A percentile compares a stretch with the other conserved stretches of the same genome.
Conservation (phyloP, 768 basidiomycete genomes). For the Hypholoma sublateritium region DNA sequence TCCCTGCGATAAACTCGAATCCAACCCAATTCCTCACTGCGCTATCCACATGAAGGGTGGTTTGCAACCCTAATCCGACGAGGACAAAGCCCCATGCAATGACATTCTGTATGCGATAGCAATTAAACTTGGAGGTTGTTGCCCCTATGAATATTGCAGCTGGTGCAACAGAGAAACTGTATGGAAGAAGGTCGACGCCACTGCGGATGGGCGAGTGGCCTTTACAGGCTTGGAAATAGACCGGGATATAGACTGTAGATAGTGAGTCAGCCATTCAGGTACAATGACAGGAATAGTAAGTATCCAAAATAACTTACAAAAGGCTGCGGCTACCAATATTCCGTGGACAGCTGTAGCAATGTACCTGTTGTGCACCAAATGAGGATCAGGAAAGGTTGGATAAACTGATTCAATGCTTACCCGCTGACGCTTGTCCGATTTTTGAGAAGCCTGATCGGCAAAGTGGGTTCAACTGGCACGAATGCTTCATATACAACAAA, state of each 20-base stretch:
- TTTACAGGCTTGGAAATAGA: constrained; percentile 47
- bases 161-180: constrained; percentile 23
- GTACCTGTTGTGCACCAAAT: neutral
- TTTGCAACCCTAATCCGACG: too few species aligned
- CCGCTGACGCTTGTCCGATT: neutral
- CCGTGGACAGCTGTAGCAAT: neutral
- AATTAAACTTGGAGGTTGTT: too few species aligned
- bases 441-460: neutral
- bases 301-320: neutral
- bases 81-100: too few species aligned
- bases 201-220: constrained; percentile 34
- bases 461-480: too few species aligned
- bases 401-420: neutral
- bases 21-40: too few species aligned
- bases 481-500: constrained; percentile 43
- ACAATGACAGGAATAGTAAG: neutral
- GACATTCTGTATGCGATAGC: too few species aligned
- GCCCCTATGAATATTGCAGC: neutral
- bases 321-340: neutral
- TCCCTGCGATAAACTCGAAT: too few species aligned
- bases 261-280: neutral
- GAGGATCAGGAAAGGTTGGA: neutral
- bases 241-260: constrained; percentile 34
- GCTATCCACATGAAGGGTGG: too few species aligned
- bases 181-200: constrained; percentile 36